Conservation (phyloP, 2,329 filamentous ascomycete genomes). For the Penicillium sp. region DNA sequence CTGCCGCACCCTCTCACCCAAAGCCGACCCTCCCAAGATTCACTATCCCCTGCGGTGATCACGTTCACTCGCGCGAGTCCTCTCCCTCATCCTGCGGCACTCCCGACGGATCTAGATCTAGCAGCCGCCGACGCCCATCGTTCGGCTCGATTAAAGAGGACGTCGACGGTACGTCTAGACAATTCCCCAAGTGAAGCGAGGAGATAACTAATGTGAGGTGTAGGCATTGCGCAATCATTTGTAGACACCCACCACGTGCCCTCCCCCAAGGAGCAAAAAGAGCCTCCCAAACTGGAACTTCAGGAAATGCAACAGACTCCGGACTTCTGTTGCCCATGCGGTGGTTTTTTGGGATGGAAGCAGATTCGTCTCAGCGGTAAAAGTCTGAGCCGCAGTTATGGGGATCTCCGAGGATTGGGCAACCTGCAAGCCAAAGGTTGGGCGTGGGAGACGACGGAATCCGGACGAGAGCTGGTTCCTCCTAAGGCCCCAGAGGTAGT, state of each 20-base stretch:
- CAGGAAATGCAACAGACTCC: constrained; percentile 38
- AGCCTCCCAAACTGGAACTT: constrained; percentile 22
- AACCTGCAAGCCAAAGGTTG: constrained; percentile 39
- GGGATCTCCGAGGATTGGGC: constrained; percentile 40
- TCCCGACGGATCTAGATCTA: constrained; percentile 38
- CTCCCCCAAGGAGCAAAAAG: constrained; percentile 26
- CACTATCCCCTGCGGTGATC: constrained; percentile 21
- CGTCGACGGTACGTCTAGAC: constrained; percentile 36
- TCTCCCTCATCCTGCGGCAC: constrained; percentile 37
- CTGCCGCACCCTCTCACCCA: constrained; percentile 18
- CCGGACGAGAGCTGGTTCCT: constrained; percentile 15
- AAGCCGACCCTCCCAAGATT: constrained; percentile 28
- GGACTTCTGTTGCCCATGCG: constrained; percentile 49
- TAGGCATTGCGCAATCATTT: constrained; percentile 47
- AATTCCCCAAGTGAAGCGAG: neutral
- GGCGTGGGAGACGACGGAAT: constrained; percentile 41
- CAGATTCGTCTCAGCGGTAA: constrained; percentile 46
- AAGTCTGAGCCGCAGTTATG: constrained; percentile 46
- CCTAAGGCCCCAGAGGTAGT: constrained; percentile 20
- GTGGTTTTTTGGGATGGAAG: constrained; percentile 47
- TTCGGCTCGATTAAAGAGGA: constrained; percentile 48
- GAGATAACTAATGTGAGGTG: constrained; percentile 1
- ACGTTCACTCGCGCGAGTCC: constrained; percentile 29
- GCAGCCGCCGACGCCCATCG: constrained; percentile 41
- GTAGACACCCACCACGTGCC: constrained; percentile 39